Evolutionary conservation across 768 basidiomycete species (phyloP).

Genomic region (Russula sp.): DNA sequence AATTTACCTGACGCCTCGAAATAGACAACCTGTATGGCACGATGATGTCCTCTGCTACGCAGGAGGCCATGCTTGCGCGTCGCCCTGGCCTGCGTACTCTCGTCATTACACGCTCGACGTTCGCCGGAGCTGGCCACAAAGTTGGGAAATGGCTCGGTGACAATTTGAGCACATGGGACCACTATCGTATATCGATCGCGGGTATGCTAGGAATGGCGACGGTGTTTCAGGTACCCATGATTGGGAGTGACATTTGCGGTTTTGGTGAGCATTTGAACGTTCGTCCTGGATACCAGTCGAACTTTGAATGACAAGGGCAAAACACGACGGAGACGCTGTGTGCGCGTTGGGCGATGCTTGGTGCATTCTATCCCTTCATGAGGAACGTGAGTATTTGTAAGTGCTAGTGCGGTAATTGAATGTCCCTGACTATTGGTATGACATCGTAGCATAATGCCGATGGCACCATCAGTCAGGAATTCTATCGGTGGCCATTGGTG

Average conservation of each 20-base stretch:
- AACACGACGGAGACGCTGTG: constrained; percentile 69
- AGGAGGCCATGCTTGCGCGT: constrained; percentile 57
- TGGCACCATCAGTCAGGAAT: constrained; percentile 56
- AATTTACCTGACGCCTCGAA: neutral
- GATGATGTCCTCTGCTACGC: constrained; percentile 67
- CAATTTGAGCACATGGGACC: constrained; percentile 56
- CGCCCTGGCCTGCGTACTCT: constrained; percentile 59
- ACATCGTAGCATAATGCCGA: constrained; percentile 53
- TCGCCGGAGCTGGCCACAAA: constrained; percentile 60
- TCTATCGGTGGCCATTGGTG: constrained; percentile 58
- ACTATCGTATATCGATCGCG: constrained; percentile 58
- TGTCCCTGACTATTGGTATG: constrained; percentile 41
- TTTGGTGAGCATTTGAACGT: constrained; percentile 44
- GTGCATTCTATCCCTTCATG: constrained; percentile 79
- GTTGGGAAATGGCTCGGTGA: constrained; percentile 79
- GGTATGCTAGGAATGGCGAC: constrained; percentile 63
- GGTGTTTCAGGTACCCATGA: constrained; percentile 72
- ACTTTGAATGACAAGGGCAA: constrained; percentile 38
- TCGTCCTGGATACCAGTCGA: neutral
- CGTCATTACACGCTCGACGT: constrained; percentile 72
- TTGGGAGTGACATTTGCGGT: constrained; percentile 72
- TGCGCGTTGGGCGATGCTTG: constrained; percentile 73
- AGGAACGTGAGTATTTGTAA: constrained; percentile 62
- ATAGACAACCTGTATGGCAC: constrained; percentile 63
- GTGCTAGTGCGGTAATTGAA: neutral